These are phyloP conservation scores for Kazachstania taianensis DNA, from an alignment of 805 yeast species.

Conservation along the genomic window DNA sequence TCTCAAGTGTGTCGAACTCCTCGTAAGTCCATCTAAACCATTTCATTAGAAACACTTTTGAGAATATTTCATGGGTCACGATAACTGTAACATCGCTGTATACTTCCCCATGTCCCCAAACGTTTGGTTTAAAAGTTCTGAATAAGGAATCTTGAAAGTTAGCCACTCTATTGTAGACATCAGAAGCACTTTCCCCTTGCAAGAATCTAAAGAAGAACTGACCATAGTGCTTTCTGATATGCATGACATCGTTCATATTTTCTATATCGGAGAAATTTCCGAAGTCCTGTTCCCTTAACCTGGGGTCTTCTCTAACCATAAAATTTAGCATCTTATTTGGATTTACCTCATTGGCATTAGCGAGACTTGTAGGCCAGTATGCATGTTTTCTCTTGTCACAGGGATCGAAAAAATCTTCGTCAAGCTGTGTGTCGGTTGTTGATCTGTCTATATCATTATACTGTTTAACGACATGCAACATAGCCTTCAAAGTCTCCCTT, in stretches of 20 bases:
- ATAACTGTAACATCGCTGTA: slow-evolving; percentile 74
- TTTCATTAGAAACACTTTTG: slow-evolving; percentile 81
- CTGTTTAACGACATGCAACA: slow-evolving; percentile 43
- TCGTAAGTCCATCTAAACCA: slow-evolving; percentile 93
- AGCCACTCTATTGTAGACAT: slow-evolving; percentile 83
- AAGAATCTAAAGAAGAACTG: slow-evolving; percentile 82
- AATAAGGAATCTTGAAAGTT: slow-evolving; percentile 79
- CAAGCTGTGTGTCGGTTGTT: background rate
- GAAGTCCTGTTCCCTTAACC: slow-evolving; percentile 89
- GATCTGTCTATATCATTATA: slow-evolving; percentile 10
- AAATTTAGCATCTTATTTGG: slow-evolving; percentile 30
- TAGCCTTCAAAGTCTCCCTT: slow-evolving; percentile 67
- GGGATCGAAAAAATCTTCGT: background rate
- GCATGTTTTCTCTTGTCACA: slow-evolving; percentile 9
- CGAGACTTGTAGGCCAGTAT: slow-evolving; percentile 14
- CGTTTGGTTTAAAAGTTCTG: slow-evolving; percentile 57
- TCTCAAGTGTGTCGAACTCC: slow-evolving; percentile 68
- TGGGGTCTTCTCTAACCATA: slow-evolving; percentile 69
- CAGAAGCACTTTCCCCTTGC: slow-evolving; percentile 92
- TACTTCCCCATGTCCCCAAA: slow-evolving; percentile 26
- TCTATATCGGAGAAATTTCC: slow-evolving; percentile 78
- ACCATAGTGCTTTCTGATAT: slow-evolving; percentile 77
- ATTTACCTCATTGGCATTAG: background rate
- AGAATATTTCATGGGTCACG: slow-evolving; percentile 94
- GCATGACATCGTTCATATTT: slow-evolving; percentile 71